phyloP scores from a whole-genome alignment of 495 filamentous ascomycete species.

The Mytilinidion resinicola region DNA sequence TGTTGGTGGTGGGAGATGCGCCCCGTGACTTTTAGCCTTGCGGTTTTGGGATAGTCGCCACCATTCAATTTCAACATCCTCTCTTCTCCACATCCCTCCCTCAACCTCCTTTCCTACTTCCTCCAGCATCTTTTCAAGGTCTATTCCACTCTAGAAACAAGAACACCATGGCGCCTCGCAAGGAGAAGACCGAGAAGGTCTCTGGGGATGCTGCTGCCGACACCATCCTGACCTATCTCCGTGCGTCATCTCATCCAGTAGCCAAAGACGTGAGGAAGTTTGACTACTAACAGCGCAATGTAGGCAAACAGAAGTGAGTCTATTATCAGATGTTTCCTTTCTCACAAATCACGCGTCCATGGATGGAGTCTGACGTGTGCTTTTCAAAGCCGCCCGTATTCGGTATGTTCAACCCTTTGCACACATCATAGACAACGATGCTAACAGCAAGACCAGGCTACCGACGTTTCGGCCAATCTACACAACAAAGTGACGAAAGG shows the following conservation, averaged over 20 bases:
- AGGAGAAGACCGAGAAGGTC: conserved; percentile 44
- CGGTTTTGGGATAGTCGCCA: not conserved
- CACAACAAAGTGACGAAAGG: conserved; percentile 63
- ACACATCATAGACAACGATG: conserved; percentile 15
- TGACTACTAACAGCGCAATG: not conserved
- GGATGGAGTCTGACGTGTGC: not conserved
- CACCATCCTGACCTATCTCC: conserved; percentile 53
- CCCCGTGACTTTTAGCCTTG: too few species aligned
- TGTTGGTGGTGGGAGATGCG: too few species aligned
- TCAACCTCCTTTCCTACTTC: not conserved
- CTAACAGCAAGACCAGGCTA: conserved; percentile 43
- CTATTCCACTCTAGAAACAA: not conserved
- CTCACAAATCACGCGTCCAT: not conserved
- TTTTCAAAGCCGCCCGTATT: conserved; percentile 51
- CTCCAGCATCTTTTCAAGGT: not conserved
- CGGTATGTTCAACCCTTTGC: conserved; percentile 37
- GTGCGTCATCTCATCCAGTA: conserved; percentile 35
- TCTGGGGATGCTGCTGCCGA: conserved; percentile 36
- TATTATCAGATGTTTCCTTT: not conserved
- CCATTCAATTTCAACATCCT: not conserved
- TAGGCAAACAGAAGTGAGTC: conserved; percentile 54
- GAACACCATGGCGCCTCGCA: conserved; percentile 46
- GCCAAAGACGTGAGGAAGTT: too few species aligned
- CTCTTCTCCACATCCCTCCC: not conserved
- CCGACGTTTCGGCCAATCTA: conserved; percentile 59